Conservation (phyloP, 768 basidiomycete genomes). For the Tylopilus subfusipes region DNA sequence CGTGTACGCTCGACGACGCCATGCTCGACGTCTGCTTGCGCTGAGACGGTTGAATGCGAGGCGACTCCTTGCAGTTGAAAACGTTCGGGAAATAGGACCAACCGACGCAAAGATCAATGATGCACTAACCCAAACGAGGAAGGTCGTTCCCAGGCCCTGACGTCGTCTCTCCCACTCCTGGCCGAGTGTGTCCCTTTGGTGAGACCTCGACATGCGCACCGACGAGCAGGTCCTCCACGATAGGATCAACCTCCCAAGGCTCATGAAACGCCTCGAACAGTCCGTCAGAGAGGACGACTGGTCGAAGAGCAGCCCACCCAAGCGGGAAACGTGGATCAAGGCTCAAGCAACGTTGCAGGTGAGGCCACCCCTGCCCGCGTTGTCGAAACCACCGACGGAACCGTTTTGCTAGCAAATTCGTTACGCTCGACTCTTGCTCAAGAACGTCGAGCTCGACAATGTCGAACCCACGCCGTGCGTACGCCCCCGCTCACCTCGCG, state of each 20-base stretch:
- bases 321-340: slow-evolving; percentile 48
- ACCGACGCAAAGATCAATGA: slow-evolving; percentile 15
- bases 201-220: slow-evolving; percentile 24
- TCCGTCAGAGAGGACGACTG: slow-evolving; percentile 38
- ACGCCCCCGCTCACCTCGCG: not conserved
- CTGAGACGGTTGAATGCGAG: no score
- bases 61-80: not conserved
- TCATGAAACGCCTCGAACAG: slow-evolving; percentile 60
- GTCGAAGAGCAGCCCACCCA: slow-evolving; percentile 26
- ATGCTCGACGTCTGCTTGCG: slow-evolving; percentile 11
- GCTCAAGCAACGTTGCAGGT: slow-evolving; percentile 58
- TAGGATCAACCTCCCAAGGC: slow-evolving; percentile 62
- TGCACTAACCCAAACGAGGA: slow-evolving; percentile 15
- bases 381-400: not conserved
- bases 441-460: slow-evolving; percentile 53
- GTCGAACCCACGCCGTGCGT: slow-evolving; percentile 44
- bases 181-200: no score
- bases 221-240: slow-evolving; percentile 45
- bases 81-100: not conserved
- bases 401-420: slow-evolving; percentile 41
- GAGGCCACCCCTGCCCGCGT: slow-evolving; percentile 1
- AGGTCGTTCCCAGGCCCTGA: slow-evolving; percentile 22
- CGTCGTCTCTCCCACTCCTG: not conserved
- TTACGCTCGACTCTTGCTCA: slow-evolving; percentile 53
- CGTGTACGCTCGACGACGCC: slow-evolving; percentile 19